A percentile compares a stretch with the other conserved stretches of the same genome.
These are phyloP conservation scores for Termitomyces sp. DNA, from an alignment of 1,284 basidiomycete genomes.

Conservation along the genomic window DNA sequence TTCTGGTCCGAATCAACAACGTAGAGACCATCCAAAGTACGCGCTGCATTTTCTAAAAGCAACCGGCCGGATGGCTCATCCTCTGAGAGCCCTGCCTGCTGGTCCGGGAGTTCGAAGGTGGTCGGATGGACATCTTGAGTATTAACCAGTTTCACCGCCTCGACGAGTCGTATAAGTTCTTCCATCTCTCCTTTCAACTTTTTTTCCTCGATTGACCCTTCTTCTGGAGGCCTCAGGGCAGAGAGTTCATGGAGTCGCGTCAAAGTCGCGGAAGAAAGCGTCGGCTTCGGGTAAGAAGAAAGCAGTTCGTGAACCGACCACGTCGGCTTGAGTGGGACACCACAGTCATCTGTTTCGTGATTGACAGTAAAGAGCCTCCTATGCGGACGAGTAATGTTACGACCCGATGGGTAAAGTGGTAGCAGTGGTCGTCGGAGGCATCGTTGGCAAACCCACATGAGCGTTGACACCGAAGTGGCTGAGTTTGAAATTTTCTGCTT, in stretches of 20 bases:
- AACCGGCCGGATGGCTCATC: conserved; percentile 31
- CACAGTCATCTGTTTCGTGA: conserved; percentile 44
- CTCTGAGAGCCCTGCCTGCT: conserved; percentile 12
- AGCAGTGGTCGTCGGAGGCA: conserved; percentile 12
- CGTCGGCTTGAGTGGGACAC: conserved; percentile 58
- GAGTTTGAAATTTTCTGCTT: conserved; percentile 29
- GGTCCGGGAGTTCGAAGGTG: conserved; percentile 20
- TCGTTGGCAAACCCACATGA: conserved; percentile 22
- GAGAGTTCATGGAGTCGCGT: conserved; percentile 62
- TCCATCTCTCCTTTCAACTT: conserved; percentile 54
- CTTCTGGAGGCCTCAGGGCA: conserved; percentile 58
- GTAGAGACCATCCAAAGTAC: conserved; percentile 37
- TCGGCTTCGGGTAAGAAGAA: conserved; percentile 68
- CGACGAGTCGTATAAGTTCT: conserved; percentile 67
- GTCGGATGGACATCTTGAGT: conserved; percentile 27
- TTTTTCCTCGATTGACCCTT: conserved; percentile 46
- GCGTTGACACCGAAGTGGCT: conserved; percentile 11
- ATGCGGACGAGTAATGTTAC: conserved; percentile 7
- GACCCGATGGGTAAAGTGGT: background rate
- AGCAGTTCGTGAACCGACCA: conserved; percentile 75
- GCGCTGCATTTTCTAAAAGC: conserved; percentile 47
- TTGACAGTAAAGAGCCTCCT: conserved; percentile 14
- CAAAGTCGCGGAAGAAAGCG: conserved; percentile 49
- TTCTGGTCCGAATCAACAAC: conserved; percentile 34
- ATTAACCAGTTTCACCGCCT: conserved; percentile 67